Evolutionary conservation across 2,329 filamentous ascomycete genomes (phyloP).

Genomic region (Didymella pomorum): DNA sequence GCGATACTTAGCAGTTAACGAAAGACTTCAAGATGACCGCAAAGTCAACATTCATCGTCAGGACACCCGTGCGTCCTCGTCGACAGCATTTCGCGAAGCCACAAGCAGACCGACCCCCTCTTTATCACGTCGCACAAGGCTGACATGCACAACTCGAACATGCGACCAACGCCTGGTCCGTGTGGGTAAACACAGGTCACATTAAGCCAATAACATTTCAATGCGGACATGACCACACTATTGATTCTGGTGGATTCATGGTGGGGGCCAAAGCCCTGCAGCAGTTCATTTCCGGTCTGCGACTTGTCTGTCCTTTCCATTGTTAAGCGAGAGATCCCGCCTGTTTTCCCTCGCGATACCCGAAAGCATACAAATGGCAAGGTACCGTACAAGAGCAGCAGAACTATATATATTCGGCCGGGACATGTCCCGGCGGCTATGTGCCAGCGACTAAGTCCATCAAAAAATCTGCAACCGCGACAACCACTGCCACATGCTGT

Average conservation of each 20-base stretch:
- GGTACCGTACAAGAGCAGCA: constrained; percentile 3
- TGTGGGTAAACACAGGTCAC: neutral
- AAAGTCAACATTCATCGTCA: neutral
- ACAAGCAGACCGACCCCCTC: neutral
- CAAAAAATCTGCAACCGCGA: neutral
- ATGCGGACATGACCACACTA: neutral
- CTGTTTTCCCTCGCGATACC: constrained; percentile 3
- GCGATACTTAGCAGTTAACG: neutral
- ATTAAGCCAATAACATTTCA: too few relatives aligned
- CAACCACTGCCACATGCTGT: constrained; percentile 8
- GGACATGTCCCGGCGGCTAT: constrained; percentile 1
- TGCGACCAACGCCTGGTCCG: neutral
- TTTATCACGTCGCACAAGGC: neutral
- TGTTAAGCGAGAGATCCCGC: constrained; percentile 1
- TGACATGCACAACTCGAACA: too few relatives aligned
- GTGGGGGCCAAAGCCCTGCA: neutral
- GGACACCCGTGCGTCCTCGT: neutral
- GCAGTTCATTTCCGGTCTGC: neutral
- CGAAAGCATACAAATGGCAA: constrained; percentile 6
- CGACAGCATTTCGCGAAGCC: neutral
- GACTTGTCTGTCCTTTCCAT: neutral
- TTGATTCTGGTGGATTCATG: neutral
- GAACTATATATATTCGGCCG: constrained; percentile 7
- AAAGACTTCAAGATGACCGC: neutral
- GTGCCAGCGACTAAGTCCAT: neutral